Evolutionary conservation across 345 rosid species (phyloP).

Genomic region (Eucalyptus pauciflora): DNA sequence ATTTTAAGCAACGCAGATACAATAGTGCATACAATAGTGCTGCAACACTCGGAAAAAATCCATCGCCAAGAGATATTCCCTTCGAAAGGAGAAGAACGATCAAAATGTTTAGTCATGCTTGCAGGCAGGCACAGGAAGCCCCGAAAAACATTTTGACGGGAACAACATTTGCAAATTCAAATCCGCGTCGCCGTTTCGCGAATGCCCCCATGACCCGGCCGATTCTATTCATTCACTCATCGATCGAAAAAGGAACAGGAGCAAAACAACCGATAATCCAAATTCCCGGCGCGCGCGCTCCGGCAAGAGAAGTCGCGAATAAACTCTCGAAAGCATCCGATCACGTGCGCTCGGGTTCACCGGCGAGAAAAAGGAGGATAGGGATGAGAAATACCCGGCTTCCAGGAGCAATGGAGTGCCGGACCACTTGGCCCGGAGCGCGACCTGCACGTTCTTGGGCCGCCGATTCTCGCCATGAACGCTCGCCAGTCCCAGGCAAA

Average conservation of each 20-base stretch:
- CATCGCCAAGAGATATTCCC: neutral
- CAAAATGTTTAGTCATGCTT: neutral
- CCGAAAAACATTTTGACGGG: neutral
- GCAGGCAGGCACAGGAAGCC: neutral
- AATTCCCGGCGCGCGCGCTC: neutral
- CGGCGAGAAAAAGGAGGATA: neutral
- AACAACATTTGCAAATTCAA: neutral
- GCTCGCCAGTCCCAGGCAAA: constrained; percentile 21
- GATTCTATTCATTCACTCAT: neutral
- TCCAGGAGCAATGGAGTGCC: constrained; percentile 94
- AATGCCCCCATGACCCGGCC: neutral
- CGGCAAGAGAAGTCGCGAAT: neutral
- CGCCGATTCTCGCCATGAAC: constrained; percentile 42
- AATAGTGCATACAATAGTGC: neutral
- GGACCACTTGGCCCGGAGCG: constrained; percentile 81
- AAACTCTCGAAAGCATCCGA: neutral
- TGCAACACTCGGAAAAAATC: neutral
- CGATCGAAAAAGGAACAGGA: neutral
- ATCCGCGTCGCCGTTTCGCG: neutral
- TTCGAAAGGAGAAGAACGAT: neutral
- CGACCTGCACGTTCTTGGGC: constrained; percentile 86
- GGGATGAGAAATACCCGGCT: constrained; percentile 54
- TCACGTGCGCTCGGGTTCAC: neutral
- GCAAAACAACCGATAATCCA: neutral
- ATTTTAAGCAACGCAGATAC: neutral